These are phyloP conservation scores for Colletotrichum limetticola DNA, from an alignment of 2,329 filamentous ascomycete species.

Conservation along the genomic window DNA sequence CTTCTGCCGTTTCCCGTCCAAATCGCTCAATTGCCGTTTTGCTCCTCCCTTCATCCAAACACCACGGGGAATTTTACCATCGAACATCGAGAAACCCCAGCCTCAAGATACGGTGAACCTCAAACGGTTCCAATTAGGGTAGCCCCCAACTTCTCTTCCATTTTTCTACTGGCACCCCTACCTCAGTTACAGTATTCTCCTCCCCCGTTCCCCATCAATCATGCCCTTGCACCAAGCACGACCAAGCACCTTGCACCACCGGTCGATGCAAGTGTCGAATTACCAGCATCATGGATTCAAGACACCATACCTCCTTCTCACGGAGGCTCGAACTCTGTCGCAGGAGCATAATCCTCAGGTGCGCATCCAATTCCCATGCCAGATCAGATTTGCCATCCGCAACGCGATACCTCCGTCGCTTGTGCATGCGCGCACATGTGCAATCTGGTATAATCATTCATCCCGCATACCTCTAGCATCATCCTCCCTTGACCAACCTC, in stretches of 20 bases:
- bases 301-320: constrained; percentile 4
- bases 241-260: constrained; percentile 15
- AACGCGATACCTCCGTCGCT: constrained; percentile 1
- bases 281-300: constrained; percentile 28
- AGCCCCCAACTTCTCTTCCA: background rate
- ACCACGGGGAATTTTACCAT: background rate
- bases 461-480: background rate
- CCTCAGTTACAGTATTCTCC: background rate
- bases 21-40: background rate
- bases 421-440: background rate
- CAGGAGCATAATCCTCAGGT: background rate
- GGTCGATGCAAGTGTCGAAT: constrained; percentile 12
- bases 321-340: constrained; percentile 5
- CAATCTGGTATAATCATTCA: background rate
- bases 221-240: constrained; percentile 7
- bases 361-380: constrained; percentile 15
- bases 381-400: constrained; percentile 17
- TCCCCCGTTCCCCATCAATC: background rate
- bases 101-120: constrained; percentile 6
- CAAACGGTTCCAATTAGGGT: background rate
- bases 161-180: background rate
- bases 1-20: constrained; percentile 17
- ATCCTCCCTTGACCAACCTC: background rate
- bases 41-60: background rate
- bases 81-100: background rate